Evolutionary conservation across 1,139 yeast genomes (phyloP), one percentile per base, ranked within the genome.

Genomic region (Scheffersomyces insectosa): DNA sequence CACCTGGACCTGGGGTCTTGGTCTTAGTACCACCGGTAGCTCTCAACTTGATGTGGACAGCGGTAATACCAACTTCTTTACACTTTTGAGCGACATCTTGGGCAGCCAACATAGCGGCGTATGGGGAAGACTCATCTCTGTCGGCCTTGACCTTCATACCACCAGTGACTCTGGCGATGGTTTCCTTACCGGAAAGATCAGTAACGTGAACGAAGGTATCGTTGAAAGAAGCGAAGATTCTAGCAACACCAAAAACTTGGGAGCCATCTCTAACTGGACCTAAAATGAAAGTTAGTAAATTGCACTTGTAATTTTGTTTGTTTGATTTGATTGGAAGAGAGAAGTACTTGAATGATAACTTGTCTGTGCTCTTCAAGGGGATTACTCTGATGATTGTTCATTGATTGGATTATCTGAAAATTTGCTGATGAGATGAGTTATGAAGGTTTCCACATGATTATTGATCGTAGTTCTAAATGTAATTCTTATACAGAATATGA

Each of bases 1-100:
- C 99, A 88, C 99, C 99, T 80, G 99, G 99, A 82, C 99, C 99
- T 77, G 99, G 99, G 75, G 99, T 91, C 89, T 95, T 95, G 79
- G 99, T 88, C 76, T 88, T 90, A 66, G 99, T 95, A 85, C 99
- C 99, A 85, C 99, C 99, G 63, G 98, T 91, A 73, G 97, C 99
- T 88, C 99, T 90, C 79, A 95, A 85, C 84, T 95, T 95, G 77
- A 95, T 84, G 86, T 95, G 99, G 70, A 95, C 96, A 62, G 99
- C 99, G 67, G 96, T 95, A 74, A 95, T 91, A 75, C 99, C 99
- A 63, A 95, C 97, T 82, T 95, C 99, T 85, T 91, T 91, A 86
- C 98, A 91, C 78, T 87, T 89, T 65, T 77, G 95, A 70, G 99
- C 99, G 70, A 88, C 99, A 70, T 95, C 99, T 83, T 95, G 99